A percentile compares a stretch with the other conserved stretches of the same genome.
phyloP scores from a whole-genome alignment of 2,329 filamentous ascomycete species.

The Grosmannia penicillata region DNA sequence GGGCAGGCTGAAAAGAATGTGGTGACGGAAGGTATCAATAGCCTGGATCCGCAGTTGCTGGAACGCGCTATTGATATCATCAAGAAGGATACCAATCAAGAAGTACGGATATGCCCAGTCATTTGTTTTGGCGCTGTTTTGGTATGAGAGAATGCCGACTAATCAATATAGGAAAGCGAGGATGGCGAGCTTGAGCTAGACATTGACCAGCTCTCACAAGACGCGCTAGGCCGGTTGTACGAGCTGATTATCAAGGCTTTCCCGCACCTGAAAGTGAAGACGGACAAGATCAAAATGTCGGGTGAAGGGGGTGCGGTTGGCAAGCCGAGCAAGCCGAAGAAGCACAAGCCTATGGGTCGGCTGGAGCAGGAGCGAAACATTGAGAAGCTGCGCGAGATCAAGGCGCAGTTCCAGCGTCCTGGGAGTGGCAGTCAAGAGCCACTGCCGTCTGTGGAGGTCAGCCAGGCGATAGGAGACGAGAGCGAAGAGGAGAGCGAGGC shows the following conservation, averaged over 20 bases:
- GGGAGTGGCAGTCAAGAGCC: slow-evolving; percentile 33
- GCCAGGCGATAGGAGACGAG: slow-evolving; percentile 18
- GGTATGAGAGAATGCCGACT: slow-evolving; percentile 3
- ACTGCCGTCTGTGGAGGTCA: slow-evolving; percentile 21
- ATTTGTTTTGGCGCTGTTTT: not conserved
- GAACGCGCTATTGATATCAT: slow-evolving; percentile 78
- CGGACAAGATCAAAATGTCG: slow-evolving; percentile 18
- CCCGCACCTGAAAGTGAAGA: slow-evolving; percentile 19
- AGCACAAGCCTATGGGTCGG: slow-evolving; percentile 68
- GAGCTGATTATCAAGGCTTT: slow-evolving; percentile 26
- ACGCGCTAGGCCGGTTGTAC: slow-evolving; percentile 39
- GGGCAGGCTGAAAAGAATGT: slow-evolving; percentile 77
- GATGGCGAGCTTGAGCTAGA: slow-evolving; percentile 45
- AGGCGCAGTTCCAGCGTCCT: slow-evolving; percentile 32
- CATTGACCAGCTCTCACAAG: slow-evolving; percentile 40
- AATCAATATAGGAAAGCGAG: slow-evolving; percentile 33
- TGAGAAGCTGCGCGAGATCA: slow-evolving; percentile 43
- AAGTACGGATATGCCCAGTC: slow-evolving; percentile 35
- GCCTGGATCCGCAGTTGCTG: slow-evolving; percentile 64
- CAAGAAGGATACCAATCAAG: slow-evolving; percentile 66
- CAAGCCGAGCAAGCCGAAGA: slow-evolving; percentile 41
- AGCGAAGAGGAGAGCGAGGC: slow-evolving; percentile 35
- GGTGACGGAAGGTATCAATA: slow-evolving; percentile 74
- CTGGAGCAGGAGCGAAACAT: slow-evolving; percentile 55
- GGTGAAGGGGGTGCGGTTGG: slow-evolving; percentile 13